phyloP scores from a whole-genome alignment of 768 basidiomycete genomes.

The Rhizopogon roseolus region DNA sequence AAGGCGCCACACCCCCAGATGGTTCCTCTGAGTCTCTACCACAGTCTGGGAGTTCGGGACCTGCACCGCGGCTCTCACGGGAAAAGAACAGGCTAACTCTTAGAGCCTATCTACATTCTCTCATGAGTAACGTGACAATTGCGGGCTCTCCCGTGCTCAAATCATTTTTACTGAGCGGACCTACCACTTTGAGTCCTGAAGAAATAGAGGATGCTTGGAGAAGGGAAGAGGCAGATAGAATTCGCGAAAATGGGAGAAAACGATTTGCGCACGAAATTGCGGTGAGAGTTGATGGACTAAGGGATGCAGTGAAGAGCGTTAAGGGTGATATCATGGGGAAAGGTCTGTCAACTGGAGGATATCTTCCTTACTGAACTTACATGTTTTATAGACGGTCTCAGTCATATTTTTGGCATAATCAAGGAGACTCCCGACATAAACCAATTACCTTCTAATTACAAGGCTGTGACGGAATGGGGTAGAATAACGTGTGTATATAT shows the following conservation, averaged over 20 bases:
- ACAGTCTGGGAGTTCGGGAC: constrained; percentile 56
- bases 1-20: constrained; percentile 3
- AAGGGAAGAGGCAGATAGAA: constrained; percentile 84
- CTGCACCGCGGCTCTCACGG: constrained; percentile 59
- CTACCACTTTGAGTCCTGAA: constrained; percentile 59
- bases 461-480: constrained; percentile 93
- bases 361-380: constrained; percentile 4
- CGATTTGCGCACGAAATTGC: constrained; percentile 86
- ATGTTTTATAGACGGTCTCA: constrained; percentile 68
- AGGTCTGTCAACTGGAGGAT: constrained; percentile 38
- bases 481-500: constrained; percentile 77
- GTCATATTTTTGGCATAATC: constrained; percentile 83
- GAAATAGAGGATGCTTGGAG: constrained; percentile 76
- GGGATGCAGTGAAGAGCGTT: constrained; percentile 79
- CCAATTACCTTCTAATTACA: constrained; percentile 78
- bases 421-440: constrained; percentile 73
- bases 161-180: constrained; percentile 79
- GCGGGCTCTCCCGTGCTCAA: constrained; percentile 81
- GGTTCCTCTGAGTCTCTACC: constrained; percentile 39
- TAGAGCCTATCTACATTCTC: constrained; percentile 82
- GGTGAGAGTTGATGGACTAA: constrained; percentile 76
- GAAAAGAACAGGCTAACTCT: constrained; percentile 96
- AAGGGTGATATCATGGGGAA: constrained; percentile 92
- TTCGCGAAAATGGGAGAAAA: constrained; percentile 83
- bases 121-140: constrained; percentile 68